Conservation (phyloP, 2,329 filamentous ascomycete genomes). For the Meredithiella fracta region DNA sequence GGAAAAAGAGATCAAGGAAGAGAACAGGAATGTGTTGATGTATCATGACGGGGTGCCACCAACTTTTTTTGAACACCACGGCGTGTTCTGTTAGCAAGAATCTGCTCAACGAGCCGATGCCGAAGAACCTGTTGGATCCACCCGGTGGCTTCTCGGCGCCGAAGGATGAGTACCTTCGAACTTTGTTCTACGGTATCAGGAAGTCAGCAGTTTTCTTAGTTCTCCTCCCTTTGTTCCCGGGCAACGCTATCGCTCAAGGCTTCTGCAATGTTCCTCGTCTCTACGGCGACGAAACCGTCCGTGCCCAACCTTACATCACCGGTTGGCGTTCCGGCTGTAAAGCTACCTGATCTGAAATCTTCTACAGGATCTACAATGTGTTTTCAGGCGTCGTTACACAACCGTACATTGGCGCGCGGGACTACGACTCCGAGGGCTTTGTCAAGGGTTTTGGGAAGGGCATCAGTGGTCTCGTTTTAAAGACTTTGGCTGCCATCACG, state of each 20-base stretch:
- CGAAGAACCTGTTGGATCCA: constrained; percentile 5
- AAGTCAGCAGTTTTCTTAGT: constrained; percentile 35
- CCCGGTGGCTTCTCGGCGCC: constrained; percentile 16
- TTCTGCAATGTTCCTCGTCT: constrained; percentile 56
- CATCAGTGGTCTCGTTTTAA: constrained; percentile 45
- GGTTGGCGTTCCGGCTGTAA: constrained; percentile 46
- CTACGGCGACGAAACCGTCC: constrained; percentile 54
- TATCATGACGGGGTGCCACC: neutral
- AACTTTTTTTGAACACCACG: neutral
- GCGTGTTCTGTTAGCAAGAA: constrained; percentile 14
- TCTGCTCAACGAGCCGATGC: constrained; percentile 13
- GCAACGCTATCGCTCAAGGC: constrained; percentile 46
- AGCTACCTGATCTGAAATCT: constrained; percentile 44
- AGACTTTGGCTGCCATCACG: constrained; percentile 44
- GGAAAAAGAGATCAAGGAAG: neutral
- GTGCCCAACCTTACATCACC: constrained; percentile 44
- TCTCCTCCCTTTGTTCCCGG: constrained; percentile 42
- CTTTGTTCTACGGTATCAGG: constrained; percentile 35
- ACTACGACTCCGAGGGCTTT: constrained; percentile 31
- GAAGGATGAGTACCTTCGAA: constrained; percentile 28
- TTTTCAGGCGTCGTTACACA: constrained; percentile 39
- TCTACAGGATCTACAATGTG: constrained; percentile 48
- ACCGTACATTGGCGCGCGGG: constrained; percentile 34
- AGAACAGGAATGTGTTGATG: no score
- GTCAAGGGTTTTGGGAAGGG: constrained; percentile 45